Evolutionary conservation across 805 yeast genomes (phyloP).

Genomic region (Kluyveromyces aestuarii): DNA sequence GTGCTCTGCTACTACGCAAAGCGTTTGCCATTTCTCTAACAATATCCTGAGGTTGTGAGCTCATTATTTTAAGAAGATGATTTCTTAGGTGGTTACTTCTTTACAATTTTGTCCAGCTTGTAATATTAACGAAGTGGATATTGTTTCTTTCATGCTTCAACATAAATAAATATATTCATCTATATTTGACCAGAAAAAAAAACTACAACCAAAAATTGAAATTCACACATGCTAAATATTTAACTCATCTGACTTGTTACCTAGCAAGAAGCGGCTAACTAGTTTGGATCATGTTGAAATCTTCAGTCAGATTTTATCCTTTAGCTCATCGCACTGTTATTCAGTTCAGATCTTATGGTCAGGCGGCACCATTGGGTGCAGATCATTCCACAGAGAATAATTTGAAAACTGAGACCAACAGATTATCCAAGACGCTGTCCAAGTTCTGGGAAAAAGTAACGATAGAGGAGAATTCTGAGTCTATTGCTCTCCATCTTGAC

Average conservation of each 20-base stretch:
- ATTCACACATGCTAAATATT: too few relatives aligned
- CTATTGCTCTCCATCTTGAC: slow-evolving; percentile 55
- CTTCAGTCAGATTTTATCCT: neutral
- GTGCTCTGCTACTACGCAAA: slow-evolving; percentile 21
- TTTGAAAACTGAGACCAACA: slow-evolving; percentile 51
- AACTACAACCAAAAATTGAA: too few relatives aligned
- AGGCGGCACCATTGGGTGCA: slow-evolving; percentile 18
- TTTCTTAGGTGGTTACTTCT: too few relatives aligned
- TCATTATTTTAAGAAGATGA: neutral
- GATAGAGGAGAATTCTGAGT: slow-evolving; percentile 24
- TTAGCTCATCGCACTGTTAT: neutral
- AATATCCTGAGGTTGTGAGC: slow-evolving; percentile 4
- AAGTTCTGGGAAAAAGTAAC: slow-evolving; percentile 77
- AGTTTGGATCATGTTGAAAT: neutral
- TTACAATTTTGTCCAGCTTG: too few relatives aligned
- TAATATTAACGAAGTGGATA: too few relatives aligned
- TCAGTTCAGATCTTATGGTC: slow-evolving; percentile 5
- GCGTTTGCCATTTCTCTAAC: slow-evolving; percentile 19
- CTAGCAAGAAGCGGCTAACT: too few relatives aligned
- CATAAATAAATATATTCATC: too few relatives aligned
- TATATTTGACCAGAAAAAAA: too few relatives aligned
- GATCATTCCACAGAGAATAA: slow-evolving; percentile 42
- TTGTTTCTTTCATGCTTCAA: too few relatives aligned
- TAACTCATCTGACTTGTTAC: too few relatives aligned
- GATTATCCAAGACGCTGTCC: slow-evolving; percentile 55